Evolutionary conservation across 2,329 filamentous ascomycete genomes (phyloP).

Genomic region (Metarhizium rileyi): DNA sequence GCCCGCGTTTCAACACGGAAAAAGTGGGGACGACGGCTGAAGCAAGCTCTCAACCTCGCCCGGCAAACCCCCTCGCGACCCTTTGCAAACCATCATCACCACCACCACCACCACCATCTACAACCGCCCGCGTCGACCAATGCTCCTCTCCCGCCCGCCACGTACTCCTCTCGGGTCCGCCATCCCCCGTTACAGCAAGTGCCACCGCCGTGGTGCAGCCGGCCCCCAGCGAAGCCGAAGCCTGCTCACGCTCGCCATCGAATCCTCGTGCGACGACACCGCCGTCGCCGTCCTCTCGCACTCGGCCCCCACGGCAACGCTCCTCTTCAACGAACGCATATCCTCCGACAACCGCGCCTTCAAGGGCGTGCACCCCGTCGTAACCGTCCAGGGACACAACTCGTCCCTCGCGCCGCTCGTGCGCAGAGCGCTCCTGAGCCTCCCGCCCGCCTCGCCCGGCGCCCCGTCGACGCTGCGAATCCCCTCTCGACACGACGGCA

Average conservation of each 20-base stretch:
- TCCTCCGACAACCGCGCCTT: conserved; percentile 70
- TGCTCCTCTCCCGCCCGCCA: conserved; percentile 6
- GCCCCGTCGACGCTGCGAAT: not conserved
- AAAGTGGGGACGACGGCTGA: too few relatives aligned
- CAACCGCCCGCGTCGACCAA: not conserved
- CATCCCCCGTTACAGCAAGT: not conserved
- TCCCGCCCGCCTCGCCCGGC: conserved; percentile 27
- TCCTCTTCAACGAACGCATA: conserved; percentile 73
- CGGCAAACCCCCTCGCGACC: too few relatives aligned
- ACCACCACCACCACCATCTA: not conserved
- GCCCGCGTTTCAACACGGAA: too few relatives aligned
- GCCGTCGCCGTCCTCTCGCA: conserved; percentile 74
- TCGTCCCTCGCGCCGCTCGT: conserved; percentile 59
- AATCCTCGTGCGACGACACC: conserved; percentile 87
- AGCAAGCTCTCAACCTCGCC: too few relatives aligned
- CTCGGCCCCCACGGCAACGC: conserved; percentile 32
- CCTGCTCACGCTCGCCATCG: conserved; percentile 60
- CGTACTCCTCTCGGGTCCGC: not conserved
- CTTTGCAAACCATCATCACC: too few relatives aligned
- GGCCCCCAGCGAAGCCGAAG: conserved; percentile 11
- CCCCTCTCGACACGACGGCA: not conserved
- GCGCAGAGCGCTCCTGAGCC: conserved; percentile 45
- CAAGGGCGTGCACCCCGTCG: conserved; percentile 69
- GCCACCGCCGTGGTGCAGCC: too few relatives aligned
- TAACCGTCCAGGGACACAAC: conserved; percentile 68